Base-by-base conservation (phyloP, 148 eudicot genomes). In the Linanthus parryae region DNA sequence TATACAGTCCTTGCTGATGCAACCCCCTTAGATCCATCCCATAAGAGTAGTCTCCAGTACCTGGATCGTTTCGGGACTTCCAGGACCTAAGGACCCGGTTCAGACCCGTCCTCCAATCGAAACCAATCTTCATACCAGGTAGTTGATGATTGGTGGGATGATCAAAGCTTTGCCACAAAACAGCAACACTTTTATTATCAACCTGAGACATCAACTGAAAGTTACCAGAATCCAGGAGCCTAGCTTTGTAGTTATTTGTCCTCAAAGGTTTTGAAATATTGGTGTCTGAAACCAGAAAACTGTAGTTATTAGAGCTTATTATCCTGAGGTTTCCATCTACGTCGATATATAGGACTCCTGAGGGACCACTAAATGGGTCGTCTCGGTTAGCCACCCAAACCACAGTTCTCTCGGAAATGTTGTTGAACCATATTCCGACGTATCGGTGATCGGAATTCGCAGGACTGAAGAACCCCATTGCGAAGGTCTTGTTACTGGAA, bases 361-460 rank as follows among this genome's bases (percentile, higher is more conserved):
- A 54, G 4, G 54, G 1, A 43, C 57, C 44, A 8, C 27, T 30
- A 30, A 64, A 15, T 2, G 72, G 72, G 7, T 11, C 28, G 0
- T 61, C 44, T 29, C 52, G 48, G 19, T 67, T 67, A 12, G 72
- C 72, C 15, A 58, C 63, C 70, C 70, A 65, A 36, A 40, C 65
- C 10, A 65, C 18, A 9, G 58, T 58, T 15, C 15, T 43, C 13
- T 1, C 24, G 0, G 56, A 26, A 25, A 56, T 18, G 27, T 42
- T 56, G 12, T 55, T 31, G 52, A 39, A 67, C 62, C 66, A 61
- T 20, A 67, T 61, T 29, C 66, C 66, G 5, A 67, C 23, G 19
- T 67, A 67, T 1, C 18, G 30, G 9, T 26, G 36, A 9, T 2
- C 12, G n/a, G 62, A 67, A 40, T 24, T 48, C 2, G 23, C 21